A percentile compares a stretch with the other conserved stretches of the same genome.
Evolutionary conservation across 768 basidiomycete species (phyloP).

Genomic region (Astraeus odoratus): DNA sequence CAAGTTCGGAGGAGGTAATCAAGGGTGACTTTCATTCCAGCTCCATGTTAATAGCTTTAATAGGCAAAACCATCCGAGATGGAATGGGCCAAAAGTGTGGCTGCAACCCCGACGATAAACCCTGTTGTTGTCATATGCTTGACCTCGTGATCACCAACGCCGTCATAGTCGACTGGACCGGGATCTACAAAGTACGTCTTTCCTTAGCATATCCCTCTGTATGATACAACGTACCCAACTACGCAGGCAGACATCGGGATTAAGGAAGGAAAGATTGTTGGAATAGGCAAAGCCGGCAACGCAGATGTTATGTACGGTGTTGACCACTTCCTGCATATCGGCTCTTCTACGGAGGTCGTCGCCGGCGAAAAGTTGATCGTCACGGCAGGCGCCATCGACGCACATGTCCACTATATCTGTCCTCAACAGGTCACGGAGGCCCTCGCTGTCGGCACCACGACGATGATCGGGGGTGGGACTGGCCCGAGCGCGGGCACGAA

Average conservation of each 20-base stretch:
- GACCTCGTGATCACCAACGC: conserved; percentile 96
- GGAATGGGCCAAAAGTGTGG: conserved; percentile 94
- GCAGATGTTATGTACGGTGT: conserved; percentile 88
- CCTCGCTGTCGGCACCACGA: conserved; percentile 78
- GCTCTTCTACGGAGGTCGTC: conserved; percentile 90
- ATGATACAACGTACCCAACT: conserved; percentile 1
- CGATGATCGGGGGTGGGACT: conserved; percentile 94
- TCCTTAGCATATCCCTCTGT: not conserved
- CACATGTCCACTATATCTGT: conserved; percentile 92
- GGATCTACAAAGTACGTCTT: conserved; percentile 77
- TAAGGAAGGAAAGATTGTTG: conserved; percentile 71
- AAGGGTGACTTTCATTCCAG: not conserved
- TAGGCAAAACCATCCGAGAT: conserved; percentile 92
- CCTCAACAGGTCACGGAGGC: conserved; percentile 89
- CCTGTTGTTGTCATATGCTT: too few relatives aligned
- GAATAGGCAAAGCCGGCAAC: conserved; percentile 97
- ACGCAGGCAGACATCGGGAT: conserved; percentile 90
- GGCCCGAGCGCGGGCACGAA: conserved; percentile 86
- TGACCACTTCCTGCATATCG: conserved; percentile 65
- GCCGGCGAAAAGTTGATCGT: conserved; percentile 93
- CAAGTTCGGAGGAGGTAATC: conserved; percentile 90
- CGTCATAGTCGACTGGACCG: conserved; percentile 89
- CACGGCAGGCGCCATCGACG: conserved; percentile 91
- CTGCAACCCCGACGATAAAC: conserved; percentile 51
- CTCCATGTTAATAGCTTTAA: not conserved